phyloP scores from a whole-genome alignment of 1,284 basidiomycete genomes.

The Cutaneotrichosporon cyanovorans region DNA sequence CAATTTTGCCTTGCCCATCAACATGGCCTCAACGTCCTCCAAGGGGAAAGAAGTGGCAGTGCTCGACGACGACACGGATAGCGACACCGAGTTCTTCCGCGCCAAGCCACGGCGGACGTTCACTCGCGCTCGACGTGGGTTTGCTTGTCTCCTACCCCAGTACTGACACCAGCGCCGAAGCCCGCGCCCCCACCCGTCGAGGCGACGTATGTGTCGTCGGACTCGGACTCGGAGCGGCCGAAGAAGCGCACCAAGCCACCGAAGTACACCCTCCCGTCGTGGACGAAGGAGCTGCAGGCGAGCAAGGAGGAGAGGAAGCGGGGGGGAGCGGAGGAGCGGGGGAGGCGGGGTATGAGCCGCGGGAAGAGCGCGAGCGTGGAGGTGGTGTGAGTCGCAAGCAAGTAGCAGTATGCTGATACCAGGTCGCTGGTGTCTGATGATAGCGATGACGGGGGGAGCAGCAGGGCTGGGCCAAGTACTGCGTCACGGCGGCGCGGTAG shows the following conservation, averaged over 20 bases:
- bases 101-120: slow-evolving; percentile 6
- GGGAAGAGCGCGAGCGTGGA: background rate
- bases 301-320: too few relatives aligned
- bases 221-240: background rate
- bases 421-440: background rate
- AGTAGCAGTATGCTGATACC: background rate
- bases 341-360: too few relatives aligned
- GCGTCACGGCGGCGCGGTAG: background rate
- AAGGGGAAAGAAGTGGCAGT: slow-evolving; percentile 17
- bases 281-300: slow-evolving; percentile 2
- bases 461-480: too few relatives aligned
- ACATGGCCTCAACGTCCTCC: background rate
- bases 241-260: background rate
- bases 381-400: too few relatives aligned
- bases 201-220: background rate
- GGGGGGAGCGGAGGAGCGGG: too few relatives aligned
- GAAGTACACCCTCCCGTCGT: slow-evolving; percentile 6
- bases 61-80: slow-evolving; percentile 16
- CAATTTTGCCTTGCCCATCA: background rate
- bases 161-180: background rate
- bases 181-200: background rate
- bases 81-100: slow-evolving; percentile 30
- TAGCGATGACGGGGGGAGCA: background rate
- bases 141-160: background rate
- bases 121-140: too few relatives aligned